These are phyloP conservation scores for Lichtheimia ornata DNA, from an alignment of 371 early-diverging fungal genomes.

Conservation along the genomic window DNA sequence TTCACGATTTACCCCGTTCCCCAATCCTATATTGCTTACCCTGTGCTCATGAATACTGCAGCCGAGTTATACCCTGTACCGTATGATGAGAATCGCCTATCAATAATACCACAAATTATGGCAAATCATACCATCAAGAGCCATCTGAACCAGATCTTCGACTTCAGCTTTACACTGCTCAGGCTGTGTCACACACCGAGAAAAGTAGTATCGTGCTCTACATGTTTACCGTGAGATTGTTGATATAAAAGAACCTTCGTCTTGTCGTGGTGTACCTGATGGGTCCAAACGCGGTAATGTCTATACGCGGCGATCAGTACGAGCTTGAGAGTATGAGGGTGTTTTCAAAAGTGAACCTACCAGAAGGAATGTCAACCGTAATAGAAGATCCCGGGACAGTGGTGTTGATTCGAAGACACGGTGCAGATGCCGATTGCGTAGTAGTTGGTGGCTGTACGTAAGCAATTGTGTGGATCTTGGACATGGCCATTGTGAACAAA, in stretches of 20 bases:
- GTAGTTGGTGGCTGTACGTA: not conserved
- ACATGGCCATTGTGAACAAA: not conserved
- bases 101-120: not conserved
- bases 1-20: too few relatives aligned
- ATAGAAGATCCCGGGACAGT: not conserved
- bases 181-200: not conserved
- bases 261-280: too few relatives aligned
- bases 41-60: not conserved
- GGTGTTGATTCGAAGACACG: not conserved
- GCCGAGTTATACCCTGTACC: not conserved
- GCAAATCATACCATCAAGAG: not conserved
- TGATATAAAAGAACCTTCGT: too few relatives aligned
- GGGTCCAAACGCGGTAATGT: too few relatives aligned
- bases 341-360: not conserved
- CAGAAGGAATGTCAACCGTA: not conserved
- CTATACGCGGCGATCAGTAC: too few relatives aligned
- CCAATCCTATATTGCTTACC: not conserved
- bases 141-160: not conserved
- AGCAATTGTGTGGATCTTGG: constrained; percentile 1
- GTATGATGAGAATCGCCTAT: not conserved
- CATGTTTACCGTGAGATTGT: too few relatives aligned
- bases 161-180: not conserved
- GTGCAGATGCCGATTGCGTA: not conserved
- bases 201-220: not conserved
- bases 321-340: too few relatives aligned